Evolutionary conservation across 345 rosid genomes (phyloP), one percentile per base, ranked within the genome.

Genomic region (Cardamine chenopodiifolia): DNA sequence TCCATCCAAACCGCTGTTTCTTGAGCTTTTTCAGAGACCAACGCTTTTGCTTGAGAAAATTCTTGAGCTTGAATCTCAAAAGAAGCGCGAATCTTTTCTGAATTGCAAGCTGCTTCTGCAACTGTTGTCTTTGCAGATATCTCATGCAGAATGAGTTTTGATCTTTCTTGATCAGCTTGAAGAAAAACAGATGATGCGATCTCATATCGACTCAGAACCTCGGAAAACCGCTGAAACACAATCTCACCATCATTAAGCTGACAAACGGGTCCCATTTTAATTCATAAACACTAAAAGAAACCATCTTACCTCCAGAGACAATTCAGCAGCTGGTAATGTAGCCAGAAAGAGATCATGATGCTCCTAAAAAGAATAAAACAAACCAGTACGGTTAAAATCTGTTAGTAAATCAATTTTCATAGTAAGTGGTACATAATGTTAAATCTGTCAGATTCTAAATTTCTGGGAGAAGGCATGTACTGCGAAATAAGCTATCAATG

Each of bases 291-390:
- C 39, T 5, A 10, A 66, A 66, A 74, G 60, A 76, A 68, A 50
- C 57, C 56, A 66, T 79, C 79, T 61, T 86, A 93, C 98, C 98
- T 90, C 86, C 70, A 90, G 86, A 77, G 93, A 82, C 65, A 86
- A 86, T 76, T 87, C 89, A 73, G 86, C 89, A 66, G 89, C 88
- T 71, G 97, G 98, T 76, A 93, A 81, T 52, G 86, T 74, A 73
- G 89, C 79, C 85, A 89, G 71, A 50, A 93, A 78, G 69, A 90
- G 91, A 85, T 93, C 98, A 48, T 86, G 98, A 85, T 93, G 98
- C 68, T 93, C 98, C 98, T 90, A 84, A 48, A 68, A 62, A 72
- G 17, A 66, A 52, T n/a, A 62, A n/a, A 18, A 22, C 10, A 47
- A 76, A 50, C 34, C 58, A 62, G 49, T 22, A 52, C 29, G 40